Percentiles rank a stretch among this genome's conserved stretches.
phyloP scores from a whole-genome alignment of 2,329 filamentous ascomycete species.

The Emericellopsis atlantica region DNA sequence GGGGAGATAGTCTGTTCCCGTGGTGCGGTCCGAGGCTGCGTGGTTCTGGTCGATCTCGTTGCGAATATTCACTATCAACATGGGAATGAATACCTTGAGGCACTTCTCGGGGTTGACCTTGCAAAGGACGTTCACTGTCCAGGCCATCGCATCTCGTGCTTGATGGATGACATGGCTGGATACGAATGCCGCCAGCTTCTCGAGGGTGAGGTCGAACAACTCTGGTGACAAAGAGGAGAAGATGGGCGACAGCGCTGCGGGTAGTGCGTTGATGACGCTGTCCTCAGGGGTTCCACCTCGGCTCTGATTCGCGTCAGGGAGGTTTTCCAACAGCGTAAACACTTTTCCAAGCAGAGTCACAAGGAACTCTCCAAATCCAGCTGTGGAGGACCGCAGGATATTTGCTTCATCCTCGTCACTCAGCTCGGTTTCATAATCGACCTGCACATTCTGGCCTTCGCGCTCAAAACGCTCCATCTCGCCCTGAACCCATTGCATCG shows the following conservation, averaged over 20 bases:
- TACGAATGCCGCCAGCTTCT: conserved; percentile 87
- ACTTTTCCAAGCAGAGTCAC: conserved; percentile 84
- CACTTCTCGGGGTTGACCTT: conserved; percentile 94
- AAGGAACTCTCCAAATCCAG: conserved; percentile 86
- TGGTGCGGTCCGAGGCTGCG: conserved; percentile 87
- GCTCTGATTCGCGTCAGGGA: conserved; percentile 80
- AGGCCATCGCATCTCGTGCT: conserved; percentile 94
- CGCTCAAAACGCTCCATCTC: conserved; percentile 91
- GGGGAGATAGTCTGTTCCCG: conserved; percentile 83
- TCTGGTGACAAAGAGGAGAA: conserved; percentile 86
- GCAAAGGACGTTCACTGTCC: conserved; percentile 92
- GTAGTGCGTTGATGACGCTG: conserved; percentile 90
- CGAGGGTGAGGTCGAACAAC: conserved; percentile 80
- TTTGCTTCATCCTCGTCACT: conserved; percentile 76
- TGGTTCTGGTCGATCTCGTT: conserved; percentile 96
- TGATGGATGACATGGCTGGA: conserved; percentile 93
- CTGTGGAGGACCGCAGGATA: conserved; percentile 86
- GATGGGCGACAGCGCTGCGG: conserved; percentile 79
- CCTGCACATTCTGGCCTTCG: conserved; percentile 71
- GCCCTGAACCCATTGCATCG: conserved; percentile 85
- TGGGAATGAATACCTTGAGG: conserved; percentile 78
- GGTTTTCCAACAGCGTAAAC: conserved; percentile 87
- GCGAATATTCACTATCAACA: conserved; percentile 81
- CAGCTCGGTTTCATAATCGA: conserved; percentile 75
- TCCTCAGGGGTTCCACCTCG: conserved; percentile 90